These are phyloP conservation scores for Odonthalia washingtoniensis DNA, from an alignment of 31 red algal genomes.

Conservation along the genomic window DNA sequence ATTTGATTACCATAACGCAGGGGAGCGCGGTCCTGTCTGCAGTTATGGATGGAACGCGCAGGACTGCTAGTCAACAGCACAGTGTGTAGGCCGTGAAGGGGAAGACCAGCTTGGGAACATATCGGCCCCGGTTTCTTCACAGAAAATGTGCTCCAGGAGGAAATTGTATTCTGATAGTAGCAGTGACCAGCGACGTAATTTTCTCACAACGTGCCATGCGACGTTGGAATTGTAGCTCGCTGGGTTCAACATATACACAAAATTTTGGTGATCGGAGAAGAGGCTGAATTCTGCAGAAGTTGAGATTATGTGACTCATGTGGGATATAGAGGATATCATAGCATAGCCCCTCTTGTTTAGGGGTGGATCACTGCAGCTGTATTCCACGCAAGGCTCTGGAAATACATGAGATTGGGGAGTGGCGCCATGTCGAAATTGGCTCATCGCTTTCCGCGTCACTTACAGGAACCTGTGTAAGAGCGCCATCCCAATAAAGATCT, in stretches of 20 bases:
- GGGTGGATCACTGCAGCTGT: slow-evolving; percentile 32
- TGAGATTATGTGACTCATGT: slow-evolving; percentile 31
- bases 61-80: too few relatives aligned
- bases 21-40: too few relatives aligned
- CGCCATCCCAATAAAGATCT: slow-evolving; percentile 13
- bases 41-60: too few relatives aligned
- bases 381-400: slow-evolving; percentile 16
- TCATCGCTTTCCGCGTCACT: neutral
- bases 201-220: slow-evolving; percentile 38
- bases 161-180: slow-evolving; percentile 49
- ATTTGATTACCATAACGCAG: too few relatives aligned
- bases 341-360: slow-evolving; percentile 43
- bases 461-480: slow-evolving; percentile 27
- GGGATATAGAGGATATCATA: slow-evolving; percentile 20
- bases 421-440: slow-evolving; percentile 40
- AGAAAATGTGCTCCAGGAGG: slow-evolving; percentile 34
- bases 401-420: slow-evolving; percentile 33
- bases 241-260: slow-evolving; percentile 44
- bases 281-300: slow-evolving; percentile 39
- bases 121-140: slow-evolving; percentile 43
- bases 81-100: too few relatives aligned
- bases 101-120: slow-evolving; percentile 31
- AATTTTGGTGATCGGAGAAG: slow-evolving; percentile 59
- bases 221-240: slow-evolving; percentile 16
- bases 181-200: slow-evolving; percentile 47